These are phyloP conservation scores for Neostapfia colusana DNA, from an alignment of 176 grass and related monocot species.

Conservation along the genomic window DNA sequence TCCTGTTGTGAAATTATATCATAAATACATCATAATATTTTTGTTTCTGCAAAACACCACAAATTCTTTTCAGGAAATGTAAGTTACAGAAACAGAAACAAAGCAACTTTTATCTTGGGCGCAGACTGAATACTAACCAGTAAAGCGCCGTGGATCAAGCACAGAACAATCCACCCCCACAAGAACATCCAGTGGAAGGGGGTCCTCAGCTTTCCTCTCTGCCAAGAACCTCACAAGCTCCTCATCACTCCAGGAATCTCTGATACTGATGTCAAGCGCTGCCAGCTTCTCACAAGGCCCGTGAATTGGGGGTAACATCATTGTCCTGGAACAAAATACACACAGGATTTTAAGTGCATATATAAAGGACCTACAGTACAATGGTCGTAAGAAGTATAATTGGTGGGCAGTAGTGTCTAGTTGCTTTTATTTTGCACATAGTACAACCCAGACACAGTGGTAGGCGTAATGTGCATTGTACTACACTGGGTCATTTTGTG, in stretches of 20 bases:
- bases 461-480: too few relatives aligned
- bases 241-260: constrained; percentile 39
- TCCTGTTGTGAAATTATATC: not conserved
- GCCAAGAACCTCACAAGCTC: constrained; percentile 51
- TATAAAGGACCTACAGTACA: not conserved
- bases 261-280: constrained; percentile 29
- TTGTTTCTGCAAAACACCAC: not conserved
- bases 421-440: too few relatives aligned
- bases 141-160: constrained; percentile 30
- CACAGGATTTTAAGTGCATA: not conserved
- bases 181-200: constrained; percentile 40
- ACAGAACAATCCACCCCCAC: constrained; percentile 17
- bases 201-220: constrained; percentile 35
- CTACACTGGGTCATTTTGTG: too few relatives aligned
- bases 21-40: not conserved
- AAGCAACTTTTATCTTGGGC: not conserved
- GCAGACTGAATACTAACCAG: constrained; percentile 44
- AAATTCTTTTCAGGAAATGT: constrained; percentile 6
- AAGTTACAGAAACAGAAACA: constrained; percentile 15
- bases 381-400: not conserved
- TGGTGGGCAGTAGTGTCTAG: not conserved
- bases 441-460: too few relatives aligned
- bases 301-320: constrained; percentile 33
- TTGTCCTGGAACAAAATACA: constrained; percentile 26
- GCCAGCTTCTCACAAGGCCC: not conserved